These are phyloP conservation scores for Tirmania nivea DNA, from an alignment of 495 filamentous ascomycete species.

Conservation along the genomic window DNA sequence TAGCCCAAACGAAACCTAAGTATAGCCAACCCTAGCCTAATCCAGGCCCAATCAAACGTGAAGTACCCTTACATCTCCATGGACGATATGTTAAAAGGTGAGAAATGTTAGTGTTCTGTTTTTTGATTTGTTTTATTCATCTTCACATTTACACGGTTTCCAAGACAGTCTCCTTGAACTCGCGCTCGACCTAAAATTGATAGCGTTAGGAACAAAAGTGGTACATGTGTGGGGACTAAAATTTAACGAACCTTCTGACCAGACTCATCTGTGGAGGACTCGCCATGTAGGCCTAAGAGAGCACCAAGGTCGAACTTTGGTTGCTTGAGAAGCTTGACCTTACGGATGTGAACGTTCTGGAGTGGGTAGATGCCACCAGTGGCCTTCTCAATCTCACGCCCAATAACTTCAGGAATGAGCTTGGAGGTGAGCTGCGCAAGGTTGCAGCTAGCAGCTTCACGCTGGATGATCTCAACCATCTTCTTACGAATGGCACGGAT, in stretches of 20 bases:
- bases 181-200: constrained; percentile 41
- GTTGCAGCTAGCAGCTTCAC: constrained; percentile 82
- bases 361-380: constrained; percentile 98
- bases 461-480: constrained; percentile 97
- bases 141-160: constrained; percentile 55
- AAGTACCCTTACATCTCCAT: neutral
- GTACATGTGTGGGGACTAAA: too few relatives aligned
- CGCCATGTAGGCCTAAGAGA: constrained; percentile 84
- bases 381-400: constrained; percentile 97
- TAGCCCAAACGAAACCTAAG: neutral
- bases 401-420: constrained; percentile 97
- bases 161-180: constrained; percentile 95
- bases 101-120: neutral
- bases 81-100: neutral
- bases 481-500: constrained; percentile 95
- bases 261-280: constrained; percentile 85
- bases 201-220: neutral
- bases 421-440: constrained; percentile 88
- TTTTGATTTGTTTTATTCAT: constrained; percentile 2
- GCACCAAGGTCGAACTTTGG: constrained; percentile 98
- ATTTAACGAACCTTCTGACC: constrained; percentile 52
- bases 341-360: constrained; percentile 98
- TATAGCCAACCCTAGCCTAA: neutral
- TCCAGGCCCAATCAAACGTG: neutral
- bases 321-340: constrained; percentile 94